Conservation (phyloP, 805 yeast species). For the Yamadazyma nakazawae region DNA sequence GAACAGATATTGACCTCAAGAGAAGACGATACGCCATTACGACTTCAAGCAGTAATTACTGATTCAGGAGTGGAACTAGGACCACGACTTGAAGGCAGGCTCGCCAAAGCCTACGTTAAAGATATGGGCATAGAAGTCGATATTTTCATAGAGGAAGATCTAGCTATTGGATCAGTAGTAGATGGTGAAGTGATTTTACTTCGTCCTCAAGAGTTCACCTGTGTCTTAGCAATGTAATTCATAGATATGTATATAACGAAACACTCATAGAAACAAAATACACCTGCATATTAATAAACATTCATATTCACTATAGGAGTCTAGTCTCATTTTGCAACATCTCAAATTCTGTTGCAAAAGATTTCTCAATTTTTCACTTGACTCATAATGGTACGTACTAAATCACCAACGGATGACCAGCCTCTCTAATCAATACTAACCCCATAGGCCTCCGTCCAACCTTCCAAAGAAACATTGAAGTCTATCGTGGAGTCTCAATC, state of each 20-base stretch:
- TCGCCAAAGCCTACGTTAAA: slow-evolving; percentile 46
- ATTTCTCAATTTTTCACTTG: slow-evolving; percentile 4
- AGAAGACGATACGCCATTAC: neutral
- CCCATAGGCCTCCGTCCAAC: slow-evolving; percentile 27
- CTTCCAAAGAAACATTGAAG: slow-evolving; percentile 30
- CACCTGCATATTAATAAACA: neutral
- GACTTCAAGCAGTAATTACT: neutral
- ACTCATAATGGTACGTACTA: slow-evolving; percentile 20
- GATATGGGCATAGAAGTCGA: slow-evolving; percentile 48
- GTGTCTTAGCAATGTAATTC: slow-evolving; percentile 28
- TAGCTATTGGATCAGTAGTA: slow-evolving; percentile 42
- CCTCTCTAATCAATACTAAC: slow-evolving; percentile 16
- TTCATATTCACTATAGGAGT: no score
- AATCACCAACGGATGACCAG: neutral
- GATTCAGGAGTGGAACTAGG: neutral
- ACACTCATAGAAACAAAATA: neutral
- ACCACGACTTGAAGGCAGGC: slow-evolving; percentile 5
- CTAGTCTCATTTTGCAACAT: neutral
- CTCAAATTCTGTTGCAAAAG: neutral
- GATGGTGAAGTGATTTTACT: slow-evolving; percentile 43
- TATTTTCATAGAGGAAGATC: slow-evolving; percentile 15
- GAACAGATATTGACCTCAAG: slow-evolving; percentile 11
- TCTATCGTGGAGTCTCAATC: slow-evolving; percentile 21
- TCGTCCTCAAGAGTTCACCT: slow-evolving; percentile 37
- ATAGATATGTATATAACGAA: neutral